These are phyloP conservation scores for Domatiomyces catenatus DNA, from an alignment of 2,329 filamentous ascomycete genomes.

Conservation along the genomic window DNA sequence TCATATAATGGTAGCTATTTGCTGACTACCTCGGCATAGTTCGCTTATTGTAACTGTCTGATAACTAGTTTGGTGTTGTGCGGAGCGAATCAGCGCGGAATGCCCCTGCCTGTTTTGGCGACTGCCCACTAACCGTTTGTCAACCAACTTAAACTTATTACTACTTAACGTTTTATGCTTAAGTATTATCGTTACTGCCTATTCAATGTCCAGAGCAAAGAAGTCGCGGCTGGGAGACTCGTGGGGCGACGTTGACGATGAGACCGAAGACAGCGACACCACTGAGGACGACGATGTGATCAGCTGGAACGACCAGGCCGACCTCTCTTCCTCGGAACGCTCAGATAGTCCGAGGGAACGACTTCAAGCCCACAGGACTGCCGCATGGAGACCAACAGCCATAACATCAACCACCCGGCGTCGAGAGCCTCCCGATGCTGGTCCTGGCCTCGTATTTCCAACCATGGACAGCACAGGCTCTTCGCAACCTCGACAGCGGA, in stretches of 20 bases:
- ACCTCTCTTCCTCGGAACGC: neutral
- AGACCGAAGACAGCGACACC: neutral
- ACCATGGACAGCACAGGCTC: conserved; percentile 1
- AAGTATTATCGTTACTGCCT: no score
- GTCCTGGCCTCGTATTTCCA: neutral
- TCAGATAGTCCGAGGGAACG: neutral
- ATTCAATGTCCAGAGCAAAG: conserved; percentile 1
- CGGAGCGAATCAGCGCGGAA: neutral
- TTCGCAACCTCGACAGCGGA: neutral
- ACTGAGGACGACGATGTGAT: neutral
- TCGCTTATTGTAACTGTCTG: no score
- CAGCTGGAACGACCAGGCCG: neutral
- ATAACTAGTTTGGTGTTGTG: no score
- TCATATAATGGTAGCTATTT: neutral
- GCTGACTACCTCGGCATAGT: neutral
- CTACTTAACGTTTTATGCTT: no score
- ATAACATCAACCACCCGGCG: neutral
- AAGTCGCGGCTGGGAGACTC: conserved; percentile 6
- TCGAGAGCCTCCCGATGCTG: neutral
- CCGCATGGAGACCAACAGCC: no score
- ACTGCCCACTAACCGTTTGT: no score
- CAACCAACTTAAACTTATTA: no score
- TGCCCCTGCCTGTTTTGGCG: no score
- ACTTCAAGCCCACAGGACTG: neutral
- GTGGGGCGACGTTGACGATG: conserved; percentile 1